Conservation (phyloP, 2,329 filamentous ascomycete genomes). For the Talaromyces piceae region DNA sequence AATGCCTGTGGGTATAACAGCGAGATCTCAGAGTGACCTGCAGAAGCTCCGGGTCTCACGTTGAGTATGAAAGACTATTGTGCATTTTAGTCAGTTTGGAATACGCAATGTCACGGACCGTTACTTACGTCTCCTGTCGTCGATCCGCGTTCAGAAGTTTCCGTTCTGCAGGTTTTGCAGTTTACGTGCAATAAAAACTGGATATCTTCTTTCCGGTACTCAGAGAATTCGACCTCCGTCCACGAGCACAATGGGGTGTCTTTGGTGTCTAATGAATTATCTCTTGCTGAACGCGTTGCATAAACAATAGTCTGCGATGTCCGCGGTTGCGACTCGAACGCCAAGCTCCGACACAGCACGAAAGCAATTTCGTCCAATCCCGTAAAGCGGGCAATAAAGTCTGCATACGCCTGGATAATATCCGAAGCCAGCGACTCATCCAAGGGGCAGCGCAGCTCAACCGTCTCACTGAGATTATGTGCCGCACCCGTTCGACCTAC, state of each 20-base stretch:
- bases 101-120: background rate
- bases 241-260: background rate
- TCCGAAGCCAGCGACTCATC: constrained; percentile 9
- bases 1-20: background rate
- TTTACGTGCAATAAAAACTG: background rate
- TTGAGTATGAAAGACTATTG: background rate
- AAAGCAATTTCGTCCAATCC: constrained; percentile 22
- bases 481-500: constrained; percentile 6
- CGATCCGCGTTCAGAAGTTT: background rate
- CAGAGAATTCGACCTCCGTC: background rate
- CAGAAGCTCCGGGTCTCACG: background rate
- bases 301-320: background rate
- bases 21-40: constrained; percentile 3
- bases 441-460: constrained; percentile 10
- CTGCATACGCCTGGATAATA: constrained; percentile 19
- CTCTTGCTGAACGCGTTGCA: background rate
- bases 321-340: background rate
- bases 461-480: constrained; percentile 10
- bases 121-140: background rate
- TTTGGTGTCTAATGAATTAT: background rate
- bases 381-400: constrained; percentile 19
- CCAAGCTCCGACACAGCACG: background rate
- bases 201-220: background rate
- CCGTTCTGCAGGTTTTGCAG: background rate
- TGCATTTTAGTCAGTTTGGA: background rate